Percentiles rank a stretch among this genome's conserved stretches.
These are phyloP conservation scores for Plenodomus tracheiphilus DNA, from an alignment of 2,329 filamentous ascomycete species.

Conservation along the genomic window DNA sequence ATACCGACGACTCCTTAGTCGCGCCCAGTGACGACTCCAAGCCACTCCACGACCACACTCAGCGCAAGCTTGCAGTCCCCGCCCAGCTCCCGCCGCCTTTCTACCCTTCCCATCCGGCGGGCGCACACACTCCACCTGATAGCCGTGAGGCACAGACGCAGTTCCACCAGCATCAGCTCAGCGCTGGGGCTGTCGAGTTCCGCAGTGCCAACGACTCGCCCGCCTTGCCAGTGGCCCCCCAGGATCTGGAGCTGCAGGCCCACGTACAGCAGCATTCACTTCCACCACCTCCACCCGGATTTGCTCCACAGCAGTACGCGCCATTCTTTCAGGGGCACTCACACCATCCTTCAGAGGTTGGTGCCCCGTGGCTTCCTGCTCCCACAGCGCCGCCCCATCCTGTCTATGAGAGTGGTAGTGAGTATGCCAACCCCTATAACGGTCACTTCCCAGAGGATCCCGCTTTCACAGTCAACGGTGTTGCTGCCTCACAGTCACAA, in stretches of 20 bases:
- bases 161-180: constrained; percentile 29
- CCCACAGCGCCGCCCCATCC: constrained; percentile 26
- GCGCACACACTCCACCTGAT: constrained; percentile 25
- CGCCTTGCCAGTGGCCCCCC: constrained; percentile 42
- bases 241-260: constrained; percentile 22
- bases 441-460: constrained; percentile 20
- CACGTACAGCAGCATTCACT: constrained; percentile 22
- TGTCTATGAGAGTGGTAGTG: constrained; percentile 27
- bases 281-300: constrained; percentile 37
- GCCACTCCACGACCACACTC: constrained; percentile 22
- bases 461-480: constrained; percentile 28
- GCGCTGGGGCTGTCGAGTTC: constrained; percentile 45
- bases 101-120: constrained; percentile 34
- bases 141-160: constrained; percentile 16
- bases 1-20: constrained; percentile 1
- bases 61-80: constrained; percentile 24
- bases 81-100: constrained; percentile 43
- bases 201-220: constrained; percentile 44
- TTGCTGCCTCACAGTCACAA: constrained; percentile 34
- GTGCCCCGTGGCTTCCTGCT: constrained; percentile 36
- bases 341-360: constrained; percentile 41
- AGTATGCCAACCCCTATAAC: constrained; percentile 24
- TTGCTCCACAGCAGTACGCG: constrained; percentile 33
- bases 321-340: constrained; percentile 40
- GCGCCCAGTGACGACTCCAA: constrained; percentile 9